Percentiles rank a stretch among this genome's conserved stretches.
Evolutionary conservation across 441 rosid species (phyloP).

Genomic region (Geranium incanum): DNA sequence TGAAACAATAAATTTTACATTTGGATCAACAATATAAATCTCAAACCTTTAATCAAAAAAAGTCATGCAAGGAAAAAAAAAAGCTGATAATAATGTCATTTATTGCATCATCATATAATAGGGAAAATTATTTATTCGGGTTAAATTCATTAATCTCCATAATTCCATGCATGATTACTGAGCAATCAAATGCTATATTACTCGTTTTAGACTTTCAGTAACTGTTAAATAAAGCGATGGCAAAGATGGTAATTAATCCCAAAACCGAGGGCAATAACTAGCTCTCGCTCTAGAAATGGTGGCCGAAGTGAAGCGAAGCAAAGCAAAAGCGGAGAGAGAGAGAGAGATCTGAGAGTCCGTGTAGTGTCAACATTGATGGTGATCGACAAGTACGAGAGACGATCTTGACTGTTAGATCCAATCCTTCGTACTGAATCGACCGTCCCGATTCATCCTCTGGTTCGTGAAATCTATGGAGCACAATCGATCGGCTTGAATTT

Average conservation of each 20-base stretch:
- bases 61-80: no score
- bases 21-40: no score
- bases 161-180: no score
- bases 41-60: no score
- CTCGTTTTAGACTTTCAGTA: no score
- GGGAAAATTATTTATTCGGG: no score
- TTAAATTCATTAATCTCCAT: no score
- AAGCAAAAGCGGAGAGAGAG: background rate
- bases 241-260: background rate
- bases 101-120: no score
- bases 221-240: background rate
- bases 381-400: background rate
- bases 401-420: background rate
- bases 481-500: background rate
- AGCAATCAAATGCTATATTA: no score
- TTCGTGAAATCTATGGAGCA: background rate
- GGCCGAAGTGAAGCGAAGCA: background rate
- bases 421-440: background rate
- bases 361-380: no score
- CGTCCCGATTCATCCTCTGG: background rate
- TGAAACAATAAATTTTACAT: no score
- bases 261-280: background rate
- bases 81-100: no score
- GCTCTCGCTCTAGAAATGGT: background rate
- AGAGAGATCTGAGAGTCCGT: background rate